These are phyloP conservation scores for Ascodesmis nigricans DNA, from an alignment of 495 filamentous ascomycete species.

Conservation along the genomic window DNA sequence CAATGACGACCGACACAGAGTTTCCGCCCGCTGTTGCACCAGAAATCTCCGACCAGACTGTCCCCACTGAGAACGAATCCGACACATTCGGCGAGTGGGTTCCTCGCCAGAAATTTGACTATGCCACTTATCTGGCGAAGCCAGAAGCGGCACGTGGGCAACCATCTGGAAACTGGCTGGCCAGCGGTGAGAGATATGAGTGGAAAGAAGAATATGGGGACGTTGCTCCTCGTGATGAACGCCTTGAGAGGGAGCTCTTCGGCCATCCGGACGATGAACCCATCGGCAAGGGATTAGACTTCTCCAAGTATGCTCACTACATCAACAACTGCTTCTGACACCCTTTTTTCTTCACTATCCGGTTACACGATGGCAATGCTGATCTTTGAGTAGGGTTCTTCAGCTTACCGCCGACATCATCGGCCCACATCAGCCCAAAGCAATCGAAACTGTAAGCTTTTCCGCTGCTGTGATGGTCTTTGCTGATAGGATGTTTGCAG, in stretches of 20 bases:
- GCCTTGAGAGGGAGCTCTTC: slow-evolving; percentile 57
- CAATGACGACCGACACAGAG: too few species aligned
- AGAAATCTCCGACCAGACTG: too few species aligned
- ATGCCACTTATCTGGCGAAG: slow-evolving; percentile 28
- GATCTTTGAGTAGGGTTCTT: background rate
- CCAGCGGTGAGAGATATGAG: slow-evolving; percentile 46
- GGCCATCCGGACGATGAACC: slow-evolving; percentile 25
- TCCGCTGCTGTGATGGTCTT: too few species aligned
- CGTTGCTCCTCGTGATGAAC: slow-evolving; percentile 42
- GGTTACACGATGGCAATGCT: slow-evolving; percentile 1
- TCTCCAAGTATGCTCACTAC: slow-evolving; percentile 29
- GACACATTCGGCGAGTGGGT: too few species aligned
- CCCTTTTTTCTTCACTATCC: slow-evolving; percentile 1
- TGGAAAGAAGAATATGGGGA: slow-evolving; percentile 76
- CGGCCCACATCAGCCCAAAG: slow-evolving; percentile 2
- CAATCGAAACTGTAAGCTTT: too few species aligned
- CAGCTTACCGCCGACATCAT: background rate
- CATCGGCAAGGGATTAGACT: slow-evolving; percentile 26
- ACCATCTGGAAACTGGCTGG: slow-evolving; percentile 28
- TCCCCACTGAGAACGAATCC: too few species aligned
- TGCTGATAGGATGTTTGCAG: too few species aligned
- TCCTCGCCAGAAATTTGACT: slow-evolving; percentile 31
- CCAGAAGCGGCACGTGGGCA: slow-evolving; percentile 17
- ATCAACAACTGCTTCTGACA: slow-evolving; percentile 29
- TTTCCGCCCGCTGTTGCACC: too few species aligned